Evolutionary conservation across 257 asterid species (phyloP).

Genomic region (Penstemon eatonii): DNA sequence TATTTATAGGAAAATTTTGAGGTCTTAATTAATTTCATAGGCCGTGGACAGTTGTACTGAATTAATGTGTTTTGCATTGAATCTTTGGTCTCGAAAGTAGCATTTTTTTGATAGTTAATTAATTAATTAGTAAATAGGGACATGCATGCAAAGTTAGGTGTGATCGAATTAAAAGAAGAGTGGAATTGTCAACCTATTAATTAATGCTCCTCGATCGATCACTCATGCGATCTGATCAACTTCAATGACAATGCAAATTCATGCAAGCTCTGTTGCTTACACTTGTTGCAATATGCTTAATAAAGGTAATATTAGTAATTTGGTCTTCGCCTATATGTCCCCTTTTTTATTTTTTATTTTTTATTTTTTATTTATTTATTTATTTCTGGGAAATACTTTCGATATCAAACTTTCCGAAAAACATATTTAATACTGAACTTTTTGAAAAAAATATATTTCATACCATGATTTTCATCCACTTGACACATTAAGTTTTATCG

Average conservation of each 20-base stretch:
- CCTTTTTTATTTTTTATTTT: too few relatives aligned
- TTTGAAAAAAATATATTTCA: too few relatives aligned
- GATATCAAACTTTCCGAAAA: too few relatives aligned
- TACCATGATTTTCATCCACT: too few relatives aligned
- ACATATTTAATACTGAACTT: too few relatives aligned
- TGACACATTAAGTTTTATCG: too few relatives aligned
- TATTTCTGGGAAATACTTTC: too few relatives aligned
- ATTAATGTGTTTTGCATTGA: constrained; percentile 20
- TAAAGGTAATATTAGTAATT: too few relatives aligned
- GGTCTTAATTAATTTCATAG: not conserved
- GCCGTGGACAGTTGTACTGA: constrained; percentile 26
- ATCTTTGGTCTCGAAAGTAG: constrained; percentile 35
- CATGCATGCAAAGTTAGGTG: not conserved
- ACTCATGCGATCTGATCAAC: constrained; percentile 11
- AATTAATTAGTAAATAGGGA: not conserved
- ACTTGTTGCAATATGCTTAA: constrained; percentile 32
- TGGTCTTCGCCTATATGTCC: too few relatives aligned
- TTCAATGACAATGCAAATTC: constrained; percentile 35
- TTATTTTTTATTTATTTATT: too few relatives aligned
- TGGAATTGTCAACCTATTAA: constrained; percentile 30
- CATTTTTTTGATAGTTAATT: not conserved
- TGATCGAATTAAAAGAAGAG: constrained; percentile 37
- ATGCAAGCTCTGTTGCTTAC: constrained; percentile 36
- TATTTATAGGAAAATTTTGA: constrained; percentile 41
- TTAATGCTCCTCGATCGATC: constrained; percentile 16